phyloP scores from a whole-genome alignment of 768 basidiomycete species.

The Rhizopogon salebrosus region DNA sequence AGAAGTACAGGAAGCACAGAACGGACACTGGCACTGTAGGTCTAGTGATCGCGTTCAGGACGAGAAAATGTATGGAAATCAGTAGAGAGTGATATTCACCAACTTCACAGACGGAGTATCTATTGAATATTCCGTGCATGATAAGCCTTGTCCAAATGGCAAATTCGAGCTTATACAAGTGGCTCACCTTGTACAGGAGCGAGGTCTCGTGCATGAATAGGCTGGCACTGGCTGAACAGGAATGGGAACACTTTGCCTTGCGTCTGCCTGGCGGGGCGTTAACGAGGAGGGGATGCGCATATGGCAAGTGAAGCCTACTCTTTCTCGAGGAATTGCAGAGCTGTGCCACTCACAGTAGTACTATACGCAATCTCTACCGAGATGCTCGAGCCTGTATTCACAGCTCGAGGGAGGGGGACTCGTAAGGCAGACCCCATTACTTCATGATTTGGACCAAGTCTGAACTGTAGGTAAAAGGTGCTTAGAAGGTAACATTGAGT shows the following conservation, averaged over 20 bases:
- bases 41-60: slow-evolving; percentile 19
- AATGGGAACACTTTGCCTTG: slow-evolving; percentile 50
- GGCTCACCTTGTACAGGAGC: slow-evolving; percentile 40
- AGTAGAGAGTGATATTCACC: slow-evolving; percentile 19
- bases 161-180: background rate
- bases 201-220: slow-evolving; percentile 52
- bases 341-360: slow-evolving; percentile 42
- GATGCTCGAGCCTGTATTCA: slow-evolving; percentile 19
- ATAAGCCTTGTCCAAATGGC: background rate
- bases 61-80: background rate
- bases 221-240: slow-evolving; percentile 57
- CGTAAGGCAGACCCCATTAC: slow-evolving; percentile 38
- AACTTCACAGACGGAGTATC: slow-evolving; percentile 57
- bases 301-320: slow-evolving; percentile 21
- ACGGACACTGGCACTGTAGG: slow-evolving; percentile 44
- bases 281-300: background rate
- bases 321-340: slow-evolving; percentile 51
- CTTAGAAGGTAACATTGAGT: background rate
- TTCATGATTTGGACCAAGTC: slow-evolving; percentile 25
- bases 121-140: background rate
- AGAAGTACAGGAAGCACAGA: slow-evolving; percentile 51
- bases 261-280: slow-evolving; percentile 35
- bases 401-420: slow-evolving; percentile 24
- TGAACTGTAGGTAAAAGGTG: slow-evolving; percentile 15
- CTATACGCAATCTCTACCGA: slow-evolving; percentile 35